phyloP scores from a whole-genome alignment of 257 asterid genomes.

The Leonotis leonurus region DNA sequence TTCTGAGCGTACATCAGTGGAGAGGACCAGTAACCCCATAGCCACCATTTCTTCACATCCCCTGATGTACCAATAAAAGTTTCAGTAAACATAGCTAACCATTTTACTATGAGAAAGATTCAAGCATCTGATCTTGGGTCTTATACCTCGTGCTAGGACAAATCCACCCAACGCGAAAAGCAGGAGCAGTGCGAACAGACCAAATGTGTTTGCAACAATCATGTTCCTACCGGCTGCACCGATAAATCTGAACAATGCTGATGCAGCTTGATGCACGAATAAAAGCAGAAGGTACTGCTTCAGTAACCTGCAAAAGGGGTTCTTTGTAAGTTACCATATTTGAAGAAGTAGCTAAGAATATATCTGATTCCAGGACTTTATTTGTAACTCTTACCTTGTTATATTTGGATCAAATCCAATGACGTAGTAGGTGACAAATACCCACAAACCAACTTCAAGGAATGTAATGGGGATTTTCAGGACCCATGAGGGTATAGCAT shows the following conservation, averaged over 20 bases:
- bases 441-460: slow-evolving; percentile 49
- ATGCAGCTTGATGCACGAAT: slow-evolving; percentile 35
- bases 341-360: not conserved
- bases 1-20: slow-evolving; percentile 70
- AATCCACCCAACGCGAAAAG: slow-evolving; percentile 62
- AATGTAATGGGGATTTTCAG: slow-evolving; percentile 46
- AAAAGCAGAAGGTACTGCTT: slow-evolving; percentile 50
- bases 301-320: slow-evolving; percentile 28
- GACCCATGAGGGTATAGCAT: slow-evolving; percentile 56
- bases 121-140: not conserved
- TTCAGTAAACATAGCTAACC: not conserved
- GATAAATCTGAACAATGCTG: slow-evolving; percentile 51
- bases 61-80: slow-evolving; percentile 23
- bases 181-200: slow-evolving; percentile 46
- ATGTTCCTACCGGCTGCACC: slow-evolving; percentile 63
- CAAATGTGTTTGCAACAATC: slow-evolving; percentile 60
- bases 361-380: not conserved
- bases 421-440: slow-evolving; percentile 49
- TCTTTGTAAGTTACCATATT: not conserved
- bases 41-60: slow-evolving; percentile 62
- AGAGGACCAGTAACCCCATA: slow-evolving; percentile 73
- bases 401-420: slow-evolving; percentile 68
- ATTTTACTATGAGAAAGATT: not conserved
- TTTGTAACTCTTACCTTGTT: slow-evolving; percentile 31
- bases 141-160: slow-evolving; percentile 56